Percentiles rank a stretch among this genome's conserved stretches.
Conservation (phyloP, 2,329 filamentous ascomycete species). For the Pseudopyricularia cyperi region DNA sequence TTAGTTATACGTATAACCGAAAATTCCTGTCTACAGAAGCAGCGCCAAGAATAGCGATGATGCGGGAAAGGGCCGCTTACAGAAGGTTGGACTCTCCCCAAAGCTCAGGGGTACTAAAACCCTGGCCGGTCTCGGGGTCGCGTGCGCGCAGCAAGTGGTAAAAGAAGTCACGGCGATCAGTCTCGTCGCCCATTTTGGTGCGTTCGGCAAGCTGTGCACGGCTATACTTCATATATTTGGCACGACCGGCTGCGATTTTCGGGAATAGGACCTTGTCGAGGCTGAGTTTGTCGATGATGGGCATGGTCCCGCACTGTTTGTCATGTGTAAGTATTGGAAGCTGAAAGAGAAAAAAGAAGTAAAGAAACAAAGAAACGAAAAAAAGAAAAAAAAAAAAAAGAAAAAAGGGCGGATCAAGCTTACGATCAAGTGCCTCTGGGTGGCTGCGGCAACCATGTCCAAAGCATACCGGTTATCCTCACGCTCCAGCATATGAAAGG, state of each 20-base stretch:
- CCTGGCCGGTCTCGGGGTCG: slow-evolving; percentile 57
- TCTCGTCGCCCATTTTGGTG: slow-evolving; percentile 49
- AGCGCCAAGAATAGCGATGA: not conserved
- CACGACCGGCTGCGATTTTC: slow-evolving; percentile 51
- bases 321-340: not conserved
- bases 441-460: slow-evolving; percentile 52
- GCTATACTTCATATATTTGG: slow-evolving; percentile 59
- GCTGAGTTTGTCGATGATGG: slow-evolving; percentile 50
- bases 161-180: slow-evolving; percentile 62
- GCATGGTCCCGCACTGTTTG: slow-evolving; percentile 55
- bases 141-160: slow-evolving; percentile 60
- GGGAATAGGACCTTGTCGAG: slow-evolving; percentile 57
- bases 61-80: slow-evolving; percentile 19
- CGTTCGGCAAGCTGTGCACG: slow-evolving; percentile 53
- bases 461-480: slow-evolving; percentile 53
- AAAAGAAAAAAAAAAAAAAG: too few species aligned
- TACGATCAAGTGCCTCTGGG: slow-evolving; percentile 56
- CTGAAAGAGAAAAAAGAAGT: too few species aligned
- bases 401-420: too few species aligned
- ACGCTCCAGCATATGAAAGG: slow-evolving; percentile 47
- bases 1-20: too few species aligned
- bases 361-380: too few species aligned
- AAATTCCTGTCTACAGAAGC: too few species aligned
- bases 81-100: slow-evolving; percentile 60
- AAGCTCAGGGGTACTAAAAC: slow-evolving; percentile 52